Conservation (phyloP, 176 grass and related monocot species). For the Panicum miliaceum region DNA sequence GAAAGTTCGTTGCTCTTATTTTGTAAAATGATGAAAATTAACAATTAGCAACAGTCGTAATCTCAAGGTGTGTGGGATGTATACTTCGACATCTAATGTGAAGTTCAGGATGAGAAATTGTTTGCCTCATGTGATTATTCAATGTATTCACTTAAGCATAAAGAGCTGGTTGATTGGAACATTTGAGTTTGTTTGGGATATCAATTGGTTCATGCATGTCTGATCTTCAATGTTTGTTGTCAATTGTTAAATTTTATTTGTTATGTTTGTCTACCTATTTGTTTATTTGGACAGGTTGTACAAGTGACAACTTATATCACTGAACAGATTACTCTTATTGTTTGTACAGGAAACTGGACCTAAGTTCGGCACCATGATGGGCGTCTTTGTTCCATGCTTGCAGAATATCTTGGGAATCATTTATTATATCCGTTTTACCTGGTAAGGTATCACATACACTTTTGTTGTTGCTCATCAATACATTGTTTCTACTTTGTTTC, state of each 20-base stretch:
- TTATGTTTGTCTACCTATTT: slow-evolving; percentile 6
- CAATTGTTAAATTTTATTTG: slow-evolving; percentile 1
- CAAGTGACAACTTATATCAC: not conserved
- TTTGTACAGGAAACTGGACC: slow-evolving; percentile 63
- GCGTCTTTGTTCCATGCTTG: slow-evolving; percentile 97
- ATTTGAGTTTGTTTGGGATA: not conserved
- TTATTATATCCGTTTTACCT: slow-evolving; percentile 99
- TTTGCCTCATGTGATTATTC: slow-evolving; percentile 3
- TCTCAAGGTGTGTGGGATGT: not conserved
- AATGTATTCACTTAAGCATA: slow-evolving; percentile 10
- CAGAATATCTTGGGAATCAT: slow-evolving; percentile 99
- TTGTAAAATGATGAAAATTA: slow-evolving; percentile 27
- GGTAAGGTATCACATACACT: slow-evolving; percentile 54
- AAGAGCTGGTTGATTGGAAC: not conserved
- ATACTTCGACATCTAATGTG: slow-evolving; percentile 13
- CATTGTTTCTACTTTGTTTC: slow-evolving; percentile 23
- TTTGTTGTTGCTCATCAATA: slow-evolving; percentile 7
- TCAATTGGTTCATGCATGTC: slow-evolving; percentile 9
- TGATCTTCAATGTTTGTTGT: not conserved
- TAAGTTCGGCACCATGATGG: slow-evolving; percentile 96
- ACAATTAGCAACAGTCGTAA: not conserved
- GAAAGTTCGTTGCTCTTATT: not conserved
- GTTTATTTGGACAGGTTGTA: slow-evolving; percentile 1
- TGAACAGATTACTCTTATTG: slow-evolving; percentile 33
- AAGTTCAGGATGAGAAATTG: slow-evolving; percentile 25